Percentiles rank a stretch among this genome's conserved stretches.
phyloP scores from a whole-genome alignment of 495 filamentous ascomycete genomes.

The Hypoxylon intermedium region DNA sequence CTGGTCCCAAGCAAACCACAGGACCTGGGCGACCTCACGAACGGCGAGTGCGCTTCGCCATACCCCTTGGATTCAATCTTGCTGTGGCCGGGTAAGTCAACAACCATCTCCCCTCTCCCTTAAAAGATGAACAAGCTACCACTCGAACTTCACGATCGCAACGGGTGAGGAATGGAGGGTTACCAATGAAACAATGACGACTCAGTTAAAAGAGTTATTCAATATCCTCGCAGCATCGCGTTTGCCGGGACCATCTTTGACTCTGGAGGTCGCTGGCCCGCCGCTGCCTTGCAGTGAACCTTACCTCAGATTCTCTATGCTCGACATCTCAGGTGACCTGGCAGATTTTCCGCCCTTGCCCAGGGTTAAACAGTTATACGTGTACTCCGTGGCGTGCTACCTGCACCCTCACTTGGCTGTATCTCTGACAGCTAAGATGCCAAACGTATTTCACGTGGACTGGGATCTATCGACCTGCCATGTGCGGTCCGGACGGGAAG shows the following conservation, averaged over 20 bases:
- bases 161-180: background rate
- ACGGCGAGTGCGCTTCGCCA: constrained; percentile 42
- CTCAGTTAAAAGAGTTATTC: background rate
- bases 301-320: background rate
- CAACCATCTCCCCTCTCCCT: background rate
- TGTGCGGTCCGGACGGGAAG: background rate
- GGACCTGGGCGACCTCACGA: background rate
- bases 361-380: background rate
- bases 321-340: background rate
- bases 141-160: constrained; percentile 1
- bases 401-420: background rate
- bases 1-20: no score
- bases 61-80: background rate
- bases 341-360: background rate
- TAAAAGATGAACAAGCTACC: background rate
- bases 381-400: background rate
- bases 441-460: background rate
- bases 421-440: background rate
- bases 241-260: background rate
- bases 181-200: background rate
- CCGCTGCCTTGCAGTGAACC: background rate
- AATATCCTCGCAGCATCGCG: background rate
- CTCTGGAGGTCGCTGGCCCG: background rate
- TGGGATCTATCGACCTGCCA: background rate
- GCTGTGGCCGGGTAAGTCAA: background rate